Base-by-base conservation (phyloP, 768 basidiomycete species). In the Hericium erinaceus region DNA sequence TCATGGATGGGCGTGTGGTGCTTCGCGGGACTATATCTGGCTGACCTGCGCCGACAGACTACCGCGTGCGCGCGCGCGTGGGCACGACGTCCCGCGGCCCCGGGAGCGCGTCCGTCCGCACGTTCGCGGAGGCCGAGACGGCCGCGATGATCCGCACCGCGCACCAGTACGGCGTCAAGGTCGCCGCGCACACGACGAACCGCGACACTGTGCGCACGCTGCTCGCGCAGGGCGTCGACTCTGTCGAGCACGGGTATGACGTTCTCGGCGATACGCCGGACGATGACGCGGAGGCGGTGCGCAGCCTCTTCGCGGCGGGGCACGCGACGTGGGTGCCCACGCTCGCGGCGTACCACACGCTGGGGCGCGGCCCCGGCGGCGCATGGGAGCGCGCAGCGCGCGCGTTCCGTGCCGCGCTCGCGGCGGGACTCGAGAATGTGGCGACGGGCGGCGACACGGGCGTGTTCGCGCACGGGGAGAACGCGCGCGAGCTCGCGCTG, bases 361-460 rank as follows among this genome's bases (percentile, higher is more conserved):
- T 67, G 9, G 55, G 67, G 24, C 55, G 59, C 54, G 58, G 57
- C 44, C 26, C 51, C 11, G 48, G 39, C 48, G 66, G 58, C 11
- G 46, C 58, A 6, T 83, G 80, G 81, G 71, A 71, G 54, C 62
- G 59, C 39, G 71, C 71, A 4, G 60, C 63, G 39, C 60, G 58
- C 9, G 73, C 74, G 4, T 85, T 87, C 70, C 61, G 68, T 54
- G 67, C 68, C 5, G 81, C 77, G 12, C 63, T 85, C 6, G 68
- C 68, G 46, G 63, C 67, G 3, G 75, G 73, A 0, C 69, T 77
- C 60, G 74, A 77, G 10, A 73, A 75, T 55, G 74, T 86, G 54
- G 81, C 81, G 7, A 80, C 80, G 64, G 83, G 84, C 7, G 82
- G 84, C 1, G 82, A 86, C 67, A 86, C 84, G 2, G 84, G 83